These are phyloP conservation scores for Lasiosphaeria hispida DNA, from an alignment of 495 filamentous ascomycete genomes.

Conservation along the genomic window DNA sequence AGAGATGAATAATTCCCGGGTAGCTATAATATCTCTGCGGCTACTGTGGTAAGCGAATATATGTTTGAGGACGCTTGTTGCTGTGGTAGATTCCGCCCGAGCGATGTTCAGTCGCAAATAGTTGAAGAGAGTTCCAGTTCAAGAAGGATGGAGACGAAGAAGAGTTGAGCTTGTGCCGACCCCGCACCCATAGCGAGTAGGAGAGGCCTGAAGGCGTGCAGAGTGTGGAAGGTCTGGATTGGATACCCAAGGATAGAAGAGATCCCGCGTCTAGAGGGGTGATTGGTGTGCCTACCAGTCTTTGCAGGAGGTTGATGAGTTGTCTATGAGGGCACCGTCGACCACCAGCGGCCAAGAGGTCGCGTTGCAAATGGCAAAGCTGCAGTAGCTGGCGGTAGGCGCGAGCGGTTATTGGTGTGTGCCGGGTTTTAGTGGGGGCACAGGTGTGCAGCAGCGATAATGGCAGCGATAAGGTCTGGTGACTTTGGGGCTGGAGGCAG, in stretches of 20 bases:
- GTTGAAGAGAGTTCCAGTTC: not conserved
- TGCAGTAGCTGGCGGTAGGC: not conserved
- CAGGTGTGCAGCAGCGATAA: not conserved
- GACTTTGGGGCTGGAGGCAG: too few relatives aligned
- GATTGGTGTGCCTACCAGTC: slow-evolving; percentile 29
- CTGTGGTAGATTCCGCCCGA: too few relatives aligned
- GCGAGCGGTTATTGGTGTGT: not conserved
- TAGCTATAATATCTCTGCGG: too few relatives aligned
- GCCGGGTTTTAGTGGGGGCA: too few relatives aligned
- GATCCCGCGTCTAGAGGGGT: slow-evolving; percentile 13
- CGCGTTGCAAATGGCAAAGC: not conserved
- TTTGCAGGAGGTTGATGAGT: slow-evolving; percentile 27
- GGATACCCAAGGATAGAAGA: slow-evolving; percentile 21
- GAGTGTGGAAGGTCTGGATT: slow-evolving; percentile 13
- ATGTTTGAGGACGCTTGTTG: too few relatives aligned
- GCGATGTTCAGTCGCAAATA: not conserved
- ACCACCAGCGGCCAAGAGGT: not conserved
- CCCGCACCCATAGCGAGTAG: slow-evolving; percentile 14
- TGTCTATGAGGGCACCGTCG: slow-evolving; percentile 10
- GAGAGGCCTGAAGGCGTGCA: not conserved
- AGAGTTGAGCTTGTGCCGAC: slow-evolving; percentile 5
- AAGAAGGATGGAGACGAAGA: not conserved
- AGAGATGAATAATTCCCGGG: too few relatives aligned
- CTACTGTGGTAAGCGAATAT: too few relatives aligned
- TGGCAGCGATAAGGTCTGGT: too few relatives aligned